These are phyloP conservation scores for Lachancea dasiensis DNA, from an alignment of 805 yeast species.

Conservation along the genomic window DNA sequence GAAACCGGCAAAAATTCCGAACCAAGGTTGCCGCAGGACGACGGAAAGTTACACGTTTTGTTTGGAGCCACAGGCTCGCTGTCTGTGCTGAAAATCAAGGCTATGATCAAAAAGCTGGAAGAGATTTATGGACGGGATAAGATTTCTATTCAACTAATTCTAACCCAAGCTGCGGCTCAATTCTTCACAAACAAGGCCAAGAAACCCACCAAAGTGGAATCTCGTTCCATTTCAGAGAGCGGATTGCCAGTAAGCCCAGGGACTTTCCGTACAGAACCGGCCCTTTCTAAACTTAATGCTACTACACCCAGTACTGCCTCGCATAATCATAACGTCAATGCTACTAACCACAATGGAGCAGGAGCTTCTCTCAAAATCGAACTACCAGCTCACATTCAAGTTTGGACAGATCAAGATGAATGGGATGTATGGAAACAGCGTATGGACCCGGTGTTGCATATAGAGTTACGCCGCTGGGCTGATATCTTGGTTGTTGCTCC, in stretches of 20 bases:
- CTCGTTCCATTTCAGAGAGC: slow-evolving; percentile 14
- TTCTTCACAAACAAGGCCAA: slow-evolving; percentile 37
- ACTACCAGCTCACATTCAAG: slow-evolving; percentile 61
- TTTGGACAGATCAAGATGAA: slow-evolving; percentile 93
- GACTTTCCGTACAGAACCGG: background rate
- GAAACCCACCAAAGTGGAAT: slow-evolving; percentile 13
- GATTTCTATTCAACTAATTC: slow-evolving; percentile 77
- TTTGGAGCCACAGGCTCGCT: slow-evolving; percentile 87
- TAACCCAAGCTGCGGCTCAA: slow-evolving; percentile 81
- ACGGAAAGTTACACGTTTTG: slow-evolving; percentile 79
- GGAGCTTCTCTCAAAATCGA: slow-evolving; percentile 41
- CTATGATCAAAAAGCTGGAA: slow-evolving; percentile 73
- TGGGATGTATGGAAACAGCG: slow-evolving; percentile 84
- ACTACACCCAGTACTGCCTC: slow-evolving; percentile 2
- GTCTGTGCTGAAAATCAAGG: slow-evolving; percentile 73
- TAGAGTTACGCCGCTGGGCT: slow-evolving; percentile 95
- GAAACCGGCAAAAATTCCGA: slow-evolving; percentile 47
- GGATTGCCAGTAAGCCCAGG: background rate
- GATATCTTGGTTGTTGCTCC: slow-evolving; percentile 93
- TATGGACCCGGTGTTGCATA: slow-evolving; percentile 88
- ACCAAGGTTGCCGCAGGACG: slow-evolving; percentile 68
- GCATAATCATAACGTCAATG: slow-evolving; percentile 2
- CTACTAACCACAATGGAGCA: background rate
- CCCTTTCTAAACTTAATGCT: background rate
- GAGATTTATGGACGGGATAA: slow-evolving; percentile 70